Percentiles rank a stretch among this genome's conserved stretches.
Evolutionary conservation across 2,329 filamentous ascomycete species (phyloP).

Genomic region (Balansia obtecta): DNA sequence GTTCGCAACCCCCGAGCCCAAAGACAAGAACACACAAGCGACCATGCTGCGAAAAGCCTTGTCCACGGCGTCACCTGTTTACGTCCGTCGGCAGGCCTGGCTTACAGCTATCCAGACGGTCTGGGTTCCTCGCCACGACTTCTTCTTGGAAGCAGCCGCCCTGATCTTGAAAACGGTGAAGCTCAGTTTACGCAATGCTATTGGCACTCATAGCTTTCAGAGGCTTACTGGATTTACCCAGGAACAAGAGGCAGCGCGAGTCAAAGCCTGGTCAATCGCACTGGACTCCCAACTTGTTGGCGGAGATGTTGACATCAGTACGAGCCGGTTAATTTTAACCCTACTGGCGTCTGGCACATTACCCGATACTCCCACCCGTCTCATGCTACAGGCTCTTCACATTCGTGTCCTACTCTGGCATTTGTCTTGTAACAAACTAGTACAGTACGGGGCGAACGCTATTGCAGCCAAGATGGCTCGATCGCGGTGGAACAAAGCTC

Average conservation of each 20-base stretch:
- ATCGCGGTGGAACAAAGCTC: constrained; percentile 71
- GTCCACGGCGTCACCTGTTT: constrained; percentile 68
- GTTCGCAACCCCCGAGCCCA: constrained; percentile 31
- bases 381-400: constrained; percentile 89
- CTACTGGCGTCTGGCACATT: constrained; percentile 80
- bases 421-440: constrained; percentile 50
- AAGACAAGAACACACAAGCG: constrained; percentile 37
- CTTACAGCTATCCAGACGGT: constrained; percentile 86
- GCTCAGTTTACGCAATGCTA: constrained; percentile 63
- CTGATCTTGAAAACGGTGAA: constrained; percentile 71
- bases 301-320: constrained; percentile 81
- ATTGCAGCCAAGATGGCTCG: constrained; percentile 63
- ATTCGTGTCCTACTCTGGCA: constrained; percentile 84
- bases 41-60: constrained; percentile 42
- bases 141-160: constrained; percentile 74
- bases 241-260: constrained; percentile 73
- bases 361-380: constrained; percentile 65
- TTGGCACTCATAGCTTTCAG: constrained; percentile 68
- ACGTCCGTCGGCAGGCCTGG: constrained; percentile 82
- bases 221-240: constrained; percentile 67
- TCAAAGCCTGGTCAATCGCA: constrained; percentile 89
- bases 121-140: constrained; percentile 79
- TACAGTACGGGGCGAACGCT: constrained; percentile 51
- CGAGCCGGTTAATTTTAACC: constrained; percentile 72
- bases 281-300: constrained; percentile 87